Percentiles rank a stretch among this genome's conserved stretches.
Conservation (phyloP, 805 yeast genomes). For the Peterozyma xylosa region DNA sequence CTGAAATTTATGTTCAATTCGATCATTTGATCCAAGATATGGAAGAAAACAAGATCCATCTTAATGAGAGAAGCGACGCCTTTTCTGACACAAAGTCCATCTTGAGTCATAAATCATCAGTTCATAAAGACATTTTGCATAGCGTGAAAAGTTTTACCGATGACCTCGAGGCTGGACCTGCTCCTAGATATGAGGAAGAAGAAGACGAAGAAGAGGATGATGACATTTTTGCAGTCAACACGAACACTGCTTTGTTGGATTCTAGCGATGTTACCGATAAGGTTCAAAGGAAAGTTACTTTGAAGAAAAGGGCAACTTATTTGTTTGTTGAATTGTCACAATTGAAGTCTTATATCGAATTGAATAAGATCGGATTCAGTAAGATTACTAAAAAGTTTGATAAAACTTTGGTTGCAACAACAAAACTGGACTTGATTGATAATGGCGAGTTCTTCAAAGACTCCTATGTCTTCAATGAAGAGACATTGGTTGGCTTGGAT, state of each 20-base stretch:
- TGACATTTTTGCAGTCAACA: conserved; percentile 21
- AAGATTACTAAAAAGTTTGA: conserved; percentile 49
- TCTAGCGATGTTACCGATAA: conserved; percentile 42
- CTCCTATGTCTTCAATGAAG: conserved; percentile 29
- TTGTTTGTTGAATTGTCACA: conserved; percentile 38
- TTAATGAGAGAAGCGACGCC: conserved; percentile 15
- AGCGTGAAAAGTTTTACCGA: conserved; percentile 6
- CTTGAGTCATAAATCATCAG: conserved; percentile 15
- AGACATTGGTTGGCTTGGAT: conserved; percentile 19
- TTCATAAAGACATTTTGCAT: conserved; percentile 13
- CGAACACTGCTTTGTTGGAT: conserved; percentile 41
- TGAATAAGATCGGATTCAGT: conserved; percentile 45
- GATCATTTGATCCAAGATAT: conserved; percentile 41
- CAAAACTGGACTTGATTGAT: conserved; percentile 32
- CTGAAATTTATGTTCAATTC: conserved; percentile 35
- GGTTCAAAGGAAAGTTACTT: conserved; percentile 39
- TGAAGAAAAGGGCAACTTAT: conserved; percentile 37
- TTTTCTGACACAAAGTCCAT: conserved; percentile 16
- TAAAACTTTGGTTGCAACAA: conserved; percentile 35
- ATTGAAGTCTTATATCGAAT: conserved; percentile 41
- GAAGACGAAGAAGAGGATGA: conserved; percentile 31
- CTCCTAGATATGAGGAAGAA: conserved; percentile 27
- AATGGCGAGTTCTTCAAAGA: conserved; percentile 29
- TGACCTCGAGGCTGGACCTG: conserved; percentile 12
- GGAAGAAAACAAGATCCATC: conserved; percentile 18